Percentiles rank a stretch among this genome's conserved stretches.
These are phyloP conservation scores for Theileria equi DNA, from an alignment of 169 alveolate genomes.

Conservation along the genomic window DNA sequence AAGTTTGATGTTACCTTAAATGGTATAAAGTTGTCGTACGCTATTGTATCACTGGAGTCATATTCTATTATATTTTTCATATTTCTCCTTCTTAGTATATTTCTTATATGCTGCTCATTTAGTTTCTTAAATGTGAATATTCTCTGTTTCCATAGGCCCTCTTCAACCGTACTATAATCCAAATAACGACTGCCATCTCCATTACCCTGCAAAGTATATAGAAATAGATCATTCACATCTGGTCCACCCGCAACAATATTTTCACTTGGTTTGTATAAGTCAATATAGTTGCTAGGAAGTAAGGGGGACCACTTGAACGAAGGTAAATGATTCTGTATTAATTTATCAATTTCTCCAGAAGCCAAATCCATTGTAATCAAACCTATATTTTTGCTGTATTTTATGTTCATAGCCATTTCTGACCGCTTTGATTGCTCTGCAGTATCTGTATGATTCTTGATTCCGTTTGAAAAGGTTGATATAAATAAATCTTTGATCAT, in stretches of 20 bases:
- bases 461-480: background rate
- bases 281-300: too few relatives aligned
- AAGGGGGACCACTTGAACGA: conserved; percentile 12
- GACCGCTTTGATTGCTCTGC: background rate
- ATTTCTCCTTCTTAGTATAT: conserved; percentile 10
- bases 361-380: conserved; percentile 40
- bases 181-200: conserved; percentile 1
- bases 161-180: conserved; percentile 9
- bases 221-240: too few relatives aligned
- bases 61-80: background rate
- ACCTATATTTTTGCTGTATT: background rate
- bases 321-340: background rate
- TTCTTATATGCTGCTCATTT: conserved; percentile 11
- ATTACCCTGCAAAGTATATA: background rate
- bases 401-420: background rate
- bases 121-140: conserved; percentile 15
- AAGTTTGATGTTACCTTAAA: conserved; percentile 24
- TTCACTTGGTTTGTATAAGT: too few relatives aligned
- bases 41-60: conserved; percentile 19
- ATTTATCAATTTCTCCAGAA: conserved; percentile 49
- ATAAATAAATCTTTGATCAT: conserved; percentile 28
- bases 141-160: background rate
- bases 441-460: conserved; percentile 2
- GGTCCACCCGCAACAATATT: too few relatives aligned
- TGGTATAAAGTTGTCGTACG: conserved; percentile 19